Evolutionary conservation across 2,329 filamentous ascomycete genomes (phyloP).

Genomic region (Davidsoniella australis): DNA sequence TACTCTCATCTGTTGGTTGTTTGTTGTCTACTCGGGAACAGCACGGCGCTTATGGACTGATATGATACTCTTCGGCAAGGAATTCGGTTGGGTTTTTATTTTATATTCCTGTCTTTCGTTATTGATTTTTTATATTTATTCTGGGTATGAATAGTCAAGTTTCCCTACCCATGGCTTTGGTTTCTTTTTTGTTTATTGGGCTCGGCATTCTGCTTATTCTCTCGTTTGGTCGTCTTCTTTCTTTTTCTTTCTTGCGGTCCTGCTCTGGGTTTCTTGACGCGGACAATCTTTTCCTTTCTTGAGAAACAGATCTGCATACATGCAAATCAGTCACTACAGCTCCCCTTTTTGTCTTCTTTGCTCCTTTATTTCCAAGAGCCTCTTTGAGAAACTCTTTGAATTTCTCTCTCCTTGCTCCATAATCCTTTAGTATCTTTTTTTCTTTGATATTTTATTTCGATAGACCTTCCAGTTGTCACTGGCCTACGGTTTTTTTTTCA

Average conservation of each 20-base stretch:
- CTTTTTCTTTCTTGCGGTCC: not conserved
- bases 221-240: not conserved
- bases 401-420: not conserved
- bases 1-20: not conserved
- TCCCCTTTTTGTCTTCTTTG: no score
- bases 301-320: no score
- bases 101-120: constrained; percentile 1
- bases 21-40: not conserved
- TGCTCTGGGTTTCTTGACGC: no score
- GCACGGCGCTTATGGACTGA: constrained; percentile 9
- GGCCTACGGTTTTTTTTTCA: not conserved
- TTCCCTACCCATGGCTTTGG: not conserved
- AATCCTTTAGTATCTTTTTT: not conserved
- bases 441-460: not conserved
- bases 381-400: not conserved
- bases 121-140: not conserved
- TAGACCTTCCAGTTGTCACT: not conserved
- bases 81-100: constrained; percentile 1
- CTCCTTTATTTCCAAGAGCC: not conserved
- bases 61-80: constrained; percentile 11
- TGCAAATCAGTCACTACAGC: no score
- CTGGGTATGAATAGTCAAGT: not conserved
- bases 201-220: not conserved
- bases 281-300: no score
- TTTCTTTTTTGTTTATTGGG: constrained; percentile 1